These are phyloP conservation scores for Sarcodon aspratus DNA, from an alignment of 768 basidiomycete genomes.

Conservation along the genomic window DNA sequence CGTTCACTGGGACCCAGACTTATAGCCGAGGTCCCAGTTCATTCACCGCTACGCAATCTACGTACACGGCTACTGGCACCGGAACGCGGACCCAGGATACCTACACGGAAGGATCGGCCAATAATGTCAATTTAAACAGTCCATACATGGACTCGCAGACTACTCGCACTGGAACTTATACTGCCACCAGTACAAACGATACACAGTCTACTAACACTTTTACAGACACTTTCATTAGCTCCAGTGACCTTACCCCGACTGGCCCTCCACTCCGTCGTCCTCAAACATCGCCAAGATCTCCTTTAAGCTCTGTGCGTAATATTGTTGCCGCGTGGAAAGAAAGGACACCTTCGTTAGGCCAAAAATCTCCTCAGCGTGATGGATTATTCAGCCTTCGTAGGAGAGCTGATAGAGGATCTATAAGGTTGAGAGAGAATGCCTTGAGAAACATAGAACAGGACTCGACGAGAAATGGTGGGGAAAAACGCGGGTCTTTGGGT, in stretches of 20 bases:
- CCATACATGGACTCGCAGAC: slow-evolving; percentile 10
- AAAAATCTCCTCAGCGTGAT: slow-evolving; percentile 19
- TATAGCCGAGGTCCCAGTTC: too few species aligned
- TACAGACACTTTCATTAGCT: slow-evolving; percentile 30
- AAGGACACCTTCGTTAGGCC: slow-evolving; percentile 38
- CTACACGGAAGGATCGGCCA: too few species aligned
- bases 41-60: slow-evolving; percentile 5
- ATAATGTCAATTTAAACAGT: background rate
- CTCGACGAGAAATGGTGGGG: too few species aligned
- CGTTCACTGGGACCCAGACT: too few species aligned
- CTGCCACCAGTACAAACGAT: slow-evolving; percentile 10
- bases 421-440: slow-evolving; percentile 10
- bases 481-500: background rate
- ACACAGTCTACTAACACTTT: slow-evolving; percentile 7
- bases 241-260: slow-evolving; percentile 27
- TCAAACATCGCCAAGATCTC: slow-evolving; percentile 54
- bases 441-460: background rate
- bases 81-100: background rate
- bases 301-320: slow-evolving; percentile 64
- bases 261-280: slow-evolving; percentile 48
- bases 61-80: slow-evolving; percentile 25
- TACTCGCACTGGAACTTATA: slow-evolving; percentile 16
- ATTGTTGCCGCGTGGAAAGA: slow-evolving; percentile 77
- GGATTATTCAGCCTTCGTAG: slow-evolving; percentile 44
- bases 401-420: slow-evolving; percentile 24